These are phyloP conservation scores for Stellera chamaejasme DNA, from an alignment of 345 rosid genomes.

Conservation along the genomic window DNA sequence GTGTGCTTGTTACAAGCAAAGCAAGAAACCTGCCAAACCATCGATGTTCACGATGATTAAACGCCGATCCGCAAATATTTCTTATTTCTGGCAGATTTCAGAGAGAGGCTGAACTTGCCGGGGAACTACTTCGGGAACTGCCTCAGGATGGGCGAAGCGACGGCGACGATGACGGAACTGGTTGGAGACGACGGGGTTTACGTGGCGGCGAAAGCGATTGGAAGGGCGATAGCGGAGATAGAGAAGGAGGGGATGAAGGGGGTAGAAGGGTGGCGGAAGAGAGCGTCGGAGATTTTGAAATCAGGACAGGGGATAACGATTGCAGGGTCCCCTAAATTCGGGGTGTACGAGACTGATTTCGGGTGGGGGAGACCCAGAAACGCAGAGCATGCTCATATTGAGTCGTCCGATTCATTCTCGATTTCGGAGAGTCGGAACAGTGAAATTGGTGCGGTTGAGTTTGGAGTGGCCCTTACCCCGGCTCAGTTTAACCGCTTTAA, in stretches of 20 bases:
- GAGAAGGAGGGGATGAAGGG: slow-evolving; percentile 14
- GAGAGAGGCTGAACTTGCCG: slow-evolving; percentile 5
- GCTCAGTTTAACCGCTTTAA: slow-evolving; percentile 15
- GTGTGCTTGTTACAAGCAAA: background rate
- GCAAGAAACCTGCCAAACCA: background rate
- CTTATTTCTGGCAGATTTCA: background rate
- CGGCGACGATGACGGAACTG: slow-evolving; percentile 10
- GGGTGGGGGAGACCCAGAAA: slow-evolving; percentile 39
- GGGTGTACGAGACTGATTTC: slow-evolving; percentile 26
- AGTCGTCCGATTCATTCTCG: slow-evolving; percentile 13
- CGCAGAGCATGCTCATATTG: slow-evolving; percentile 28
- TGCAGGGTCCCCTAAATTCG: slow-evolving; percentile 32
- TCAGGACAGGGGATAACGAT: slow-evolving; percentile 14
- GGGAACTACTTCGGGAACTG: slow-evolving; percentile 30
- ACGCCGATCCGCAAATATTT: background rate
- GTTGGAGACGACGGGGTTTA: slow-evolving; percentile 22
- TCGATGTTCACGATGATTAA: background rate
- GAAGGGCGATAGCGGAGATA: slow-evolving; percentile 1
- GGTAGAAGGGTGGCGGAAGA: slow-evolving; percentile 31
- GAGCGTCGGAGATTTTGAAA: slow-evolving; percentile 12
- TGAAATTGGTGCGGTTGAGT: slow-evolving; percentile 26
- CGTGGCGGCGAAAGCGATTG: slow-evolving; percentile 30
- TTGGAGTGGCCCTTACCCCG: slow-evolving; percentile 18
- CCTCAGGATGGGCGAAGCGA: background rate
- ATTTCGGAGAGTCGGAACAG: slow-evolving; percentile 19